Base-by-base conservation (phyloP, 495 filamentous ascomycete genomes). In the Hypoxylon subgilvum region DNA sequence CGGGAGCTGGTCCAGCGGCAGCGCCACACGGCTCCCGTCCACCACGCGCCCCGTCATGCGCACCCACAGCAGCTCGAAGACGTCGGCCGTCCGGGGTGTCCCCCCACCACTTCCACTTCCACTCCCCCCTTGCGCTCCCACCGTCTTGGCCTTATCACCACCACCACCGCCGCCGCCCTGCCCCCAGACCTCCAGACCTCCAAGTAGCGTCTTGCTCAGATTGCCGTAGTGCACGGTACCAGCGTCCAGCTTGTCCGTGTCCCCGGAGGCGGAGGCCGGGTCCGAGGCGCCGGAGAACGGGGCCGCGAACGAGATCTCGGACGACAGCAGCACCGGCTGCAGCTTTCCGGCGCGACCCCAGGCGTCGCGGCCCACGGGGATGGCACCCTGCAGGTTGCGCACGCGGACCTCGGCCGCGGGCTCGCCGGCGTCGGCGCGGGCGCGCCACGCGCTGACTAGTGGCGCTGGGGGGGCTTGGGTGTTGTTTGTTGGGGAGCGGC, bases 171-270 rank as follows among this genome's bases (percentile, higher is more conserved):
- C 51, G 23, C 31, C 42, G 12, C 30, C 44, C 16, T 30, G 48
- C 0, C 45, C 31, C 48, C 66, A 69, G 1, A 49, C 28, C 57
- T 69, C 65, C 17, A 81, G 54, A 0, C 53, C 56, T 14, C 52
- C 56, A 1, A 81, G 57, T 12, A 87, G 74, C 3, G 66, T 63
- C 67, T 86, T 85, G 66, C 78, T 81, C 14, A 87, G 67, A 18
- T 52, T 77, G 16, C 85, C 84, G 64, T 87, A 88, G 68, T 88
- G 79, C 18, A 86, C 76, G 6, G 85, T 87, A 44, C 78, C 82
- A 10, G 44, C 46, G 34, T 80, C 75, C 7, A 88, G 71, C 6
- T 51, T 52, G 19, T 64, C 57, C 38, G 59, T 36, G 65, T 87
- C 83, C 13, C 57, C 48, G 0, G 66, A 53, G 2, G 16, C 5